A percentile compares a stretch with the other conserved stretches of the same genome.
phyloP scores from a whole-genome alignment of 495 filamentous ascomycete genomes.

The Hypoxylon fragiforme region DNA sequence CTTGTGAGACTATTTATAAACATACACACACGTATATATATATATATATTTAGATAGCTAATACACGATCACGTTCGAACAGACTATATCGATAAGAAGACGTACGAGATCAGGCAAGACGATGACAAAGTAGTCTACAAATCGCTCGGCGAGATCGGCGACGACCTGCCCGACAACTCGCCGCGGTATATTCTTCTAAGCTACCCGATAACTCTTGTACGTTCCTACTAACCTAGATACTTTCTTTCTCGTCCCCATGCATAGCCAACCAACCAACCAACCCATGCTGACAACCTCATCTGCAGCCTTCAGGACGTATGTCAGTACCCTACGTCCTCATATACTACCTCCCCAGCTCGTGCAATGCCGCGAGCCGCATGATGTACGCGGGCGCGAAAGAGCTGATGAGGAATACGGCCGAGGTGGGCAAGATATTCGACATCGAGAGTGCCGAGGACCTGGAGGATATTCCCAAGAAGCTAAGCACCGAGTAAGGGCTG shows the following conservation, averaged over 20 bases:
- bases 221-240: no score
- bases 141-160: slow-evolving; percentile 73
- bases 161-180: slow-evolving; percentile 90
- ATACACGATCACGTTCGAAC: slow-evolving; percentile 10
- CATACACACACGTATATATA: no score
- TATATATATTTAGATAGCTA: no score
- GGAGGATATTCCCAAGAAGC: slow-evolving; percentile 68
- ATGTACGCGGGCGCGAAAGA: slow-evolving; percentile 95
- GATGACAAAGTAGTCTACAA: slow-evolving; percentile 72
- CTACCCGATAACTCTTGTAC: slow-evolving; percentile 82
- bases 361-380: slow-evolving; percentile 83
- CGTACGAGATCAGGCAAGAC: slow-evolving; percentile 81
- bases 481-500: slow-evolving; percentile 52
- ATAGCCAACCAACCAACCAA: no score
- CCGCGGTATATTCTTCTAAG: slow-evolving; percentile 88
- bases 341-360: slow-evolving; percentile 88
- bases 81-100: slow-evolving; percentile 87
- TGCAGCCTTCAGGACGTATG: slow-evolving; percentile 50
- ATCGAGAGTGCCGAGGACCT: slow-evolving; percentile 76
- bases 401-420: slow-evolving; percentile 85
- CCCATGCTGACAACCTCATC: no score
- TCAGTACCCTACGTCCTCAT: slow-evolving; percentile 83
- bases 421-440: slow-evolving; percentile 81
- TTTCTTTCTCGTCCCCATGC: no score
- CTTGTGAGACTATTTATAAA: no score